Evolutionary conservation across 2,329 filamentous ascomycete species (phyloP).

Genomic region (Rutstroemia sp.): DNA sequence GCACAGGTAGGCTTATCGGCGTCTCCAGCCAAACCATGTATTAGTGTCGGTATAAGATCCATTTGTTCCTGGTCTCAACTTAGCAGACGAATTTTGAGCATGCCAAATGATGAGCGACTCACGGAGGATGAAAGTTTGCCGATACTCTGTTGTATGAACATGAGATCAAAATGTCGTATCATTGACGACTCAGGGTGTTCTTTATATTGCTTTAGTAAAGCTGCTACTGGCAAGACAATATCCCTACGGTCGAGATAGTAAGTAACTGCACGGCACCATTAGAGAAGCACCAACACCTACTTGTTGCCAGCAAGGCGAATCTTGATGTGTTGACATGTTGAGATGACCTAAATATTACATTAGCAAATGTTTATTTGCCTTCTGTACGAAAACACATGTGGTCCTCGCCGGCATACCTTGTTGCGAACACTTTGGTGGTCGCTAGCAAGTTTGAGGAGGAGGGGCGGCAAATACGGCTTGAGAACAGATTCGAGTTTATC

Average conservation of each 20-base stretch:
- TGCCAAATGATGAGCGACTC: conserved; percentile 25
- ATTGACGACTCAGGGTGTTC: conserved; percentile 59
- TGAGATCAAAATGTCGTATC: conserved; percentile 80
- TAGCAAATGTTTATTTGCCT: neutral
- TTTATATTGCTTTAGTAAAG: conserved; percentile 85
- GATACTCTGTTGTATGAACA: conserved; percentile 82
- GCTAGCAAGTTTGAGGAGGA: conserved; percentile 81
- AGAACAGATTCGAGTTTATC: conserved; percentile 73
- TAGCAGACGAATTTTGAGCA: neutral
- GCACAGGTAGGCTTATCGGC: conserved; percentile 46
- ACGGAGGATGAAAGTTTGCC: conserved; percentile 46
- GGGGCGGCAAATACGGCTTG: conserved; percentile 68
- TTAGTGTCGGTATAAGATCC: conserved; percentile 62
- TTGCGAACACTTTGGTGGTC: conserved; percentile 72
- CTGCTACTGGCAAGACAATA: conserved; percentile 74
- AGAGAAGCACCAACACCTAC: conserved; percentile 19
- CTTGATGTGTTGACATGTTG: conserved; percentile 66
- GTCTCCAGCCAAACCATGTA: conserved; percentile 58
- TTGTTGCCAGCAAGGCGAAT: conserved; percentile 37
- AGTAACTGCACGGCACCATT: conserved; percentile 3
- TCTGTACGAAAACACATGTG: neutral
- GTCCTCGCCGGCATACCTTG: conserved; percentile 43
- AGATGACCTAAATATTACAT: conserved; percentile 44
- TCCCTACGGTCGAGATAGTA: conserved; percentile 27
- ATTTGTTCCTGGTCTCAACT: conserved; percentile 47